Evolutionary conservation across 306 rosid species (phyloP).

Genomic region (Dalbergia oliveri): DNA sequence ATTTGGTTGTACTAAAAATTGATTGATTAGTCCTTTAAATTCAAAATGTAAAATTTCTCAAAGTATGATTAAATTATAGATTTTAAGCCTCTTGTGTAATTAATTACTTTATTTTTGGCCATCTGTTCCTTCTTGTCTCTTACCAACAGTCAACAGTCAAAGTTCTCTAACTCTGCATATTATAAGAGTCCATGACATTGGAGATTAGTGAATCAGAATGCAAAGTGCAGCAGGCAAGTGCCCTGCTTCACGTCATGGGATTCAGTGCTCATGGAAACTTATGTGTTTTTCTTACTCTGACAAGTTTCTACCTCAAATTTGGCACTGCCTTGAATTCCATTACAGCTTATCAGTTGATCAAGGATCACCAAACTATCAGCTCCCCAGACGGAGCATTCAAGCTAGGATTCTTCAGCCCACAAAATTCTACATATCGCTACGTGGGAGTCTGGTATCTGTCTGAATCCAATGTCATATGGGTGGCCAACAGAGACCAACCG

Average conservation of each 20-base stretch:
- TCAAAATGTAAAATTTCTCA: no score
- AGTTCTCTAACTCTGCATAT: background rate
- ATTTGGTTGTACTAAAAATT: no score
- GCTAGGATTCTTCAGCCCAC: conserved; percentile 61
- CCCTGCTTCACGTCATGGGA: background rate
- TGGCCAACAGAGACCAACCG: conserved; percentile 53
- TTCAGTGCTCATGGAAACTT: background rate
- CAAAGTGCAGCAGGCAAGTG: no score
- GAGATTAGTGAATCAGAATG: background rate
- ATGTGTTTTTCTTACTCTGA: background rate
- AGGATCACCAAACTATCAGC: conserved; percentile 20
- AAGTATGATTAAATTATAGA: no score
- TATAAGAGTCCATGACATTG: background rate
- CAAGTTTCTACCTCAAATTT: background rate
- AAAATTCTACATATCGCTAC: conserved; percentile 37
- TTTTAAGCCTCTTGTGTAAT: no score
- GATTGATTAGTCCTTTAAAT: no score
- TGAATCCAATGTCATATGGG: conserved; percentile 46
- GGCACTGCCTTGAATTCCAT: conserved; percentile 1
- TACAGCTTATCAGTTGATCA: background rate
- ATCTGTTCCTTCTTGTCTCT: no score
- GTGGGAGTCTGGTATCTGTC: conserved; percentile 56
- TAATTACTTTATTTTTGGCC: no score
- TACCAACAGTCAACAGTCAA: no score
- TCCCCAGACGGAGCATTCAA: conserved; percentile 11